A percentile compares a stretch with the other conserved stretches of the same genome.
Conservation (phyloP, 1,284 basidiomycete species). For the Fistulinella staudtii region DNA sequence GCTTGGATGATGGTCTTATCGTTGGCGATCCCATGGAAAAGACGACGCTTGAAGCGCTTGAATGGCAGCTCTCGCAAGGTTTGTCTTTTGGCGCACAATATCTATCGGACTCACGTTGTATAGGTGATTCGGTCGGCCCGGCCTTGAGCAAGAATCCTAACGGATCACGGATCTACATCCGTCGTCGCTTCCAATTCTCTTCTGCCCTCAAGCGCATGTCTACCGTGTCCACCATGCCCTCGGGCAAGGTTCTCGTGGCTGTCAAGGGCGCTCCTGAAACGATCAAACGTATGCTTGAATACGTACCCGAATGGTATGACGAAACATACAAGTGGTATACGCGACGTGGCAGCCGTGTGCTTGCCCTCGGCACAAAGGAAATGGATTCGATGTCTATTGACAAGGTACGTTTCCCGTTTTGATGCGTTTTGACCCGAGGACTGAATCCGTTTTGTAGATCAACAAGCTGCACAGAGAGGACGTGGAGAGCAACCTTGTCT, state of each 20-base stretch:
- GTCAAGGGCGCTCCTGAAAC: constrained; percentile 97
- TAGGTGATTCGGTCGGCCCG: constrained; percentile 69
- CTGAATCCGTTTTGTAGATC: constrained; percentile 48
- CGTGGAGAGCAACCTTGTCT: constrained; percentile 74
- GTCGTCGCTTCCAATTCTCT: constrained; percentile 93
- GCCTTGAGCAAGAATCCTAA: constrained; percentile 51
- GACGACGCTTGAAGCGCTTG: constrained; percentile 88
- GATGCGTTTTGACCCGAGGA: neutral
- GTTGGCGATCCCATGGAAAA: constrained; percentile 99
- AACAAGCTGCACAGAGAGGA: constrained; percentile 77
- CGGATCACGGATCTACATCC: constrained; percentile 61
- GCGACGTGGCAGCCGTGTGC: constrained; percentile 83
- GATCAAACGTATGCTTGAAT: constrained; percentile 78
- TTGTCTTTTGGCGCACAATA: constrained; percentile 14
- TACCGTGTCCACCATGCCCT: constrained; percentile 73
- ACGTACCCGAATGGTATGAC: constrained; percentile 78
- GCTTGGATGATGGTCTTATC: constrained; percentile 87
- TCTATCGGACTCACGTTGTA: neutral
- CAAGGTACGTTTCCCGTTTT: constrained; percentile 45
- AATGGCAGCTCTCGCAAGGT: constrained; percentile 86
- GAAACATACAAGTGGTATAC: constrained; percentile 93
- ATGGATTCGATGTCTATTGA: constrained; percentile 64
- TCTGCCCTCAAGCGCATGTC: constrained; percentile 96
- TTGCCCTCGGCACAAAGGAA: constrained; percentile 85
- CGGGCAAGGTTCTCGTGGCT: constrained; percentile 56